phyloP scores from a whole-genome alignment of 495 filamentous ascomycete genomes.

The Cercophora sp. region DNA sequence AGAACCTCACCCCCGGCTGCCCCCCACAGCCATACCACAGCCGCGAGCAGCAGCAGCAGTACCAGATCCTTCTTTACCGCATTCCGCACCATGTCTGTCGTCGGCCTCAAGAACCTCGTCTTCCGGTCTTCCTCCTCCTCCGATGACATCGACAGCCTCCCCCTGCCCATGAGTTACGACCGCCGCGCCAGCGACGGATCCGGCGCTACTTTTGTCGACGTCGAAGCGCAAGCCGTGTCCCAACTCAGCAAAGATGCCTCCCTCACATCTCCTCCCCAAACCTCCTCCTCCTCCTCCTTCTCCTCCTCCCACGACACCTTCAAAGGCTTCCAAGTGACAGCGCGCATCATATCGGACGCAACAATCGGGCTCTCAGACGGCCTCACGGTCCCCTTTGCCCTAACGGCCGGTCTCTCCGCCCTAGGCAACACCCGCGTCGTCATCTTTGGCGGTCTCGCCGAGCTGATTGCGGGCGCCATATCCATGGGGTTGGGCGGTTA shows the following conservation, averaged over 20 bases:
- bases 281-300: neutral
- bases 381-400: slow-evolving; percentile 58
- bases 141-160: neutral
- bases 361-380: slow-evolving; percentile 58
- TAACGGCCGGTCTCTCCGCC: slow-evolving; percentile 54
- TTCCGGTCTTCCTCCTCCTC: slow-evolving; percentile 1
- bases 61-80: no score
- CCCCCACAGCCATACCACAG: no score
- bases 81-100: slow-evolving; percentile 24
- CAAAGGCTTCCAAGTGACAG: slow-evolving; percentile 15
- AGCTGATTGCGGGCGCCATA: slow-evolving; percentile 59
- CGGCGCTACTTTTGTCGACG: slow-evolving; percentile 2
- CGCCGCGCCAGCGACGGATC: neutral
- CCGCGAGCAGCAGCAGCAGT: no score
- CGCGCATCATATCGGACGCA: slow-evolving; percentile 39
- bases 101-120: slow-evolving; percentile 26
- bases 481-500: slow-evolving; percentile 66
- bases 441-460: slow-evolving; percentile 61
- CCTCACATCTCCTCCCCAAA: no score
- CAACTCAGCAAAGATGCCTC: no score
- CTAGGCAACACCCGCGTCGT: slow-evolving; percentile 56
- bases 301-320: neutral
- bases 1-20: no score
- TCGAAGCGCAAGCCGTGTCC: slow-evolving; percentile 7
- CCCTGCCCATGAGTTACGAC: neutral